phyloP scores from a whole-genome alignment of 768 basidiomycete species.

The Lentinus brumalis region DNA sequence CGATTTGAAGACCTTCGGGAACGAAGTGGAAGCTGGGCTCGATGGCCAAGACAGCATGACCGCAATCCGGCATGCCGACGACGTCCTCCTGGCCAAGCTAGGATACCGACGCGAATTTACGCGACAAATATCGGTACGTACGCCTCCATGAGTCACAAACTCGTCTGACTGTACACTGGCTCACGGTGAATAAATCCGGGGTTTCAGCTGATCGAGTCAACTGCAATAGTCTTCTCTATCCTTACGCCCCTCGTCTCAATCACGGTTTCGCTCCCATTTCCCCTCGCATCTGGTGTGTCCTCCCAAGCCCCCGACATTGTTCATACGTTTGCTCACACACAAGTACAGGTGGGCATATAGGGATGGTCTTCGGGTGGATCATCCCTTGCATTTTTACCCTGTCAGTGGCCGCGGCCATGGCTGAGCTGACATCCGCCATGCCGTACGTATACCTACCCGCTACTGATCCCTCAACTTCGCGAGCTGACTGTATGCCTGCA shows the following conservation, averaged over 20 bases:
- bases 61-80: conserved; percentile 42
- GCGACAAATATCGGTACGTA: conserved; percentile 67
- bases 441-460: conserved; percentile 48
- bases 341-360: conserved; percentile 64
- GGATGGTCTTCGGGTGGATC: conserved; percentile 76
- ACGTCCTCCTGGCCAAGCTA: conserved; percentile 61
- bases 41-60: not conserved
- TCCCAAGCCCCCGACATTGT: not conserved
- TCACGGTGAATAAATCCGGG: too few species aligned
- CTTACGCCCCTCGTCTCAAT: conserved; percentile 74
- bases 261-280: conserved; percentile 63
- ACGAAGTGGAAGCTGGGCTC: not conserved
- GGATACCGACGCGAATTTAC: conserved; percentile 75
- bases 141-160: not conserved
- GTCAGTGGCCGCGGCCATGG: conserved; percentile 67
- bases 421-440: conserved; percentile 73
- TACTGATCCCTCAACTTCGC: not conserved
- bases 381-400: conserved; percentile 70
- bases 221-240: conserved; percentile 67
- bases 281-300: conserved; percentile 52
- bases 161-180: not conserved
- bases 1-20: not conserved
- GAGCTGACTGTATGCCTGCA: conserved; percentile 24
- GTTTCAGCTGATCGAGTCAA: conserved; percentile 56
- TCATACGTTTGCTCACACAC: not conserved